A percentile compares a stretch with the other conserved stretches of the same genome.
Evolutionary conservation across 2,329 filamentous ascomycete genomes (phyloP).

Genomic region (Fusarium aywerte): DNA sequence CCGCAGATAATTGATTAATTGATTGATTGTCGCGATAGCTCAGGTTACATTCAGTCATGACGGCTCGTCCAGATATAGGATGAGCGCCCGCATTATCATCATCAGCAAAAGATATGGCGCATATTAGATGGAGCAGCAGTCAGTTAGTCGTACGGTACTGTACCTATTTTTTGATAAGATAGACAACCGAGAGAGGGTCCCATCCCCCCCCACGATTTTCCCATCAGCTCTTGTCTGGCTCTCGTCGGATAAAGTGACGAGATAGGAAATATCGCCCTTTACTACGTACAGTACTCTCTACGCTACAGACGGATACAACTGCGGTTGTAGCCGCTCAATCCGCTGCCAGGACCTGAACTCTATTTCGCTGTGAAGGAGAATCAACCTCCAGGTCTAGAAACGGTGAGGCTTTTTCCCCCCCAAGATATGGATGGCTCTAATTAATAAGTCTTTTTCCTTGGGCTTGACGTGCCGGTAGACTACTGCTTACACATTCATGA

Average conservation of each 20-base stretch:
- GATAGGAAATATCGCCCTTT: slow-evolving; percentile 32
- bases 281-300: neutral
- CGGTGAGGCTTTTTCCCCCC: slow-evolving; percentile 16
- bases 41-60: slow-evolving; percentile 22
- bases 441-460: too few relatives aligned
- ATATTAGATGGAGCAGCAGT: slow-evolving; percentile 15
- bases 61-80: slow-evolving; percentile 4
- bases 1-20: slow-evolving; percentile 11
- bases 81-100: slow-evolving; percentile 39
- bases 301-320: neutral
- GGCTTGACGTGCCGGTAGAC: slow-evolving; percentile 3
- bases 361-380: slow-evolving; percentile 8
- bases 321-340: slow-evolving; percentile 31
- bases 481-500: slow-evolving; percentile 12
- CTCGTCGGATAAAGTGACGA: slow-evolving; percentile 36
- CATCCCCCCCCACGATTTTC: slow-evolving; percentile 35
- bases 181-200: slow-evolving; percentile 27
- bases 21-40: slow-evolving; percentile 13
- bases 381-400: slow-evolving; percentile 24
- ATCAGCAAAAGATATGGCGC: slow-evolving; percentile 35
- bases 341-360: slow-evolving; percentile 32
- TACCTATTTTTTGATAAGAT: slow-evolving; percentile 35
- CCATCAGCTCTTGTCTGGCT: slow-evolving; percentile 34
- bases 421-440: neutral
- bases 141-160: slow-evolving; percentile 2